A percentile compares a stretch with the other conserved stretches of the same genome.
These are phyloP conservation scores for Ophiocordyceps sinensis DNA, from an alignment of 2,329 filamentous ascomycete species.

Conservation along the genomic window DNA sequence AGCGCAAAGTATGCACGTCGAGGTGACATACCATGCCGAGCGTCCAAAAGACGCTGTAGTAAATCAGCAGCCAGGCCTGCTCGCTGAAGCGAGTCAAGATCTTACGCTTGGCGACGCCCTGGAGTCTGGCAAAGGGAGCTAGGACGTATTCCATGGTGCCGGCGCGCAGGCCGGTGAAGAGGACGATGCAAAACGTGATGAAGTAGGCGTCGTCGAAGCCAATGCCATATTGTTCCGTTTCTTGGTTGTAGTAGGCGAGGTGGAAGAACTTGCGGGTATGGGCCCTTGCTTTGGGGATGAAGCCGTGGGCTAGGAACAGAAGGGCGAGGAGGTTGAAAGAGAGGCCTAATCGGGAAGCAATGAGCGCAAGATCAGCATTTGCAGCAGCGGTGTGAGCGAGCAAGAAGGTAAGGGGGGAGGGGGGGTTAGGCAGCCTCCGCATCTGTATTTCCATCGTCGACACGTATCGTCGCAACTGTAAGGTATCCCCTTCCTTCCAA, in stretches of 20 bases:
- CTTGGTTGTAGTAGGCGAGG: slow-evolving; percentile 66
- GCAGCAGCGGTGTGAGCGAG: background rate
- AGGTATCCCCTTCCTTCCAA: too few relatives aligned
- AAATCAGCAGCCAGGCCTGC: slow-evolving; percentile 82
- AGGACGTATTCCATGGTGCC: slow-evolving; percentile 78
- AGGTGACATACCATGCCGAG: slow-evolving; percentile 57
- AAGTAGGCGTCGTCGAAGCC: slow-evolving; percentile 70
- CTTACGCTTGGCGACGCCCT: slow-evolving; percentile 65
- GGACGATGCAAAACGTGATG: slow-evolving; percentile 63
- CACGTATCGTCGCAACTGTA: too few relatives aligned
- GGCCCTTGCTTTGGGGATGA: slow-evolving; percentile 64
- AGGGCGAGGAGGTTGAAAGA: slow-evolving; percentile 76
- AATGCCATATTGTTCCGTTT: slow-evolving; percentile 54
- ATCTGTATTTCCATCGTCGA: too few relatives aligned
- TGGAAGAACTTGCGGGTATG: slow-evolving; percentile 81
- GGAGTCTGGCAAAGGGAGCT: slow-evolving; percentile 56
- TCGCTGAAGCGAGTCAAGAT: slow-evolving; percentile 75
- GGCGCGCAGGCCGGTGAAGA: slow-evolving; percentile 78
- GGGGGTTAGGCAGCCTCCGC: too few relatives aligned
- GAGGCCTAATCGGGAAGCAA: slow-evolving; percentile 39
- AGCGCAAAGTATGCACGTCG: background rate
- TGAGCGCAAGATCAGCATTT: slow-evolving; percentile 2
- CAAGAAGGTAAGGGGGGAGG: background rate
- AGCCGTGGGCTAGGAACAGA: slow-evolving; percentile 66
- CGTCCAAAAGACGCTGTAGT: slow-evolving; percentile 70